Evolutionary conservation across 768 basidiomycete genomes (phyloP).

Genomic region (Lentinula lateritia): DNA sequence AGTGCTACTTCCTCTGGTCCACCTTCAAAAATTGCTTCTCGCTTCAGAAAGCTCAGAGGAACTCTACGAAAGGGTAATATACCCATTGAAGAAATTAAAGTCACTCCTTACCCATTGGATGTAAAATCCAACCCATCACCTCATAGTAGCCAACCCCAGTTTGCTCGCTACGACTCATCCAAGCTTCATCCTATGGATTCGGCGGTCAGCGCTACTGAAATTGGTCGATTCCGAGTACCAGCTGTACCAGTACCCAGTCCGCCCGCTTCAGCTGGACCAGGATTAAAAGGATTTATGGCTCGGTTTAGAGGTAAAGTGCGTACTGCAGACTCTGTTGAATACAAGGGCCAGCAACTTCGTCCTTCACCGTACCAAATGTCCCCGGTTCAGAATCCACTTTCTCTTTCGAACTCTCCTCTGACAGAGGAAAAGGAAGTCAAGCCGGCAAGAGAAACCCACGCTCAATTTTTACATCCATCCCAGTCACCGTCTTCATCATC

Average conservation of each 20-base stretch:
- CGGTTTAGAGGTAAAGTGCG: conserved; percentile 56
- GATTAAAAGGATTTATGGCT: conserved; percentile 77
- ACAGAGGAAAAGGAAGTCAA: conserved; percentile 1
- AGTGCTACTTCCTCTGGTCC: conserved; percentile 28
- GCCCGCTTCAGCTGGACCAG: conserved; percentile 68
- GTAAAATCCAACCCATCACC: conserved; percentile 29
- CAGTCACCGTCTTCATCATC: conserved; percentile 7
- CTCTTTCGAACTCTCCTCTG: background rate
- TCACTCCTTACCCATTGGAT: conserved; percentile 38
- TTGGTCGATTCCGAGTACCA: conserved; percentile 47
- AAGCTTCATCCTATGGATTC: conserved; percentile 29
- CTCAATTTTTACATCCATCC: conserved; percentile 18
- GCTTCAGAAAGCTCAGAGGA: conserved; percentile 68
- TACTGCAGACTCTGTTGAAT: conserved; percentile 20
- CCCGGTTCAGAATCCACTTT: background rate
- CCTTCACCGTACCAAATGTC: conserved; percentile 6
- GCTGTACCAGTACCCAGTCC: conserved; percentile 50
- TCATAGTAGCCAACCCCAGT: conserved; percentile 19
- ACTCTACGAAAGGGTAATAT: conserved; percentile 52
- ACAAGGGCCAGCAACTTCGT: conserved; percentile 1
- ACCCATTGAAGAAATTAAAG: conserved; percentile 42
- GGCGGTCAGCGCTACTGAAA: conserved; percentile 44
- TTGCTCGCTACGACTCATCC: conserved; percentile 35
- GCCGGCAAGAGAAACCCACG: conserved; percentile 20
- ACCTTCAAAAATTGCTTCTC: conserved; percentile 59